Conservation (phyloP, 2,329 filamentous ascomycete genomes). For the Talaromyces amestolkiae region DNA sequence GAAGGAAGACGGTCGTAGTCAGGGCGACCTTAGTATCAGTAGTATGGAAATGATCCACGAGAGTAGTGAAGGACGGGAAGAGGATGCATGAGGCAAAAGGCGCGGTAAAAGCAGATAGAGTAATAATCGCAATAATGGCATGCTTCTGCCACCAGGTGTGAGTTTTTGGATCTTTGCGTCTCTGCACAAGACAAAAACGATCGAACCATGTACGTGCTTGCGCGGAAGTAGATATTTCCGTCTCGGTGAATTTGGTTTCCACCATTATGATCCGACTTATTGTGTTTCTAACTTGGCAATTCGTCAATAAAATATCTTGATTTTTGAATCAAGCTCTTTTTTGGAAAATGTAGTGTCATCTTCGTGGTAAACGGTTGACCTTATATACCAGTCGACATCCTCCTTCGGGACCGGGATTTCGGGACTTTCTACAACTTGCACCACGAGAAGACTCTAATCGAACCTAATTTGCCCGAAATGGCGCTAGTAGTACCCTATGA, state of each 20-base stretch:
- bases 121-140: neutral
- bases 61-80: conserved; percentile 27
- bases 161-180: neutral
- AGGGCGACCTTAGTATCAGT: conserved; percentile 37
- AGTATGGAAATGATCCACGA: conserved; percentile 32
- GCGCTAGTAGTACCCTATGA: too few relatives aligned
- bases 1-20: conserved; percentile 40
- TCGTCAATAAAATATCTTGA: neutral
- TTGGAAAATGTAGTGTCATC: neutral
- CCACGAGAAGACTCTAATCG: neutral
- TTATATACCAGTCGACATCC: neutral
- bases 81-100: conserved; percentile 12
- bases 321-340: neutral
- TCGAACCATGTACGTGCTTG: neutral
- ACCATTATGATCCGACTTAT: neutral
- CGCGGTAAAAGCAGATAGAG: conserved; percentile 10
- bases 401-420: neutral
- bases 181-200: neutral
- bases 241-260: neutral
- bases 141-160: neutral
- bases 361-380: neutral
- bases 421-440: neutral
- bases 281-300: neutral
- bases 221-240: neutral
- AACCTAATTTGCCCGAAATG: neutral